Conservation (phyloP, 345 rosid genomes). For the Syzygium oleosum region DNA sequence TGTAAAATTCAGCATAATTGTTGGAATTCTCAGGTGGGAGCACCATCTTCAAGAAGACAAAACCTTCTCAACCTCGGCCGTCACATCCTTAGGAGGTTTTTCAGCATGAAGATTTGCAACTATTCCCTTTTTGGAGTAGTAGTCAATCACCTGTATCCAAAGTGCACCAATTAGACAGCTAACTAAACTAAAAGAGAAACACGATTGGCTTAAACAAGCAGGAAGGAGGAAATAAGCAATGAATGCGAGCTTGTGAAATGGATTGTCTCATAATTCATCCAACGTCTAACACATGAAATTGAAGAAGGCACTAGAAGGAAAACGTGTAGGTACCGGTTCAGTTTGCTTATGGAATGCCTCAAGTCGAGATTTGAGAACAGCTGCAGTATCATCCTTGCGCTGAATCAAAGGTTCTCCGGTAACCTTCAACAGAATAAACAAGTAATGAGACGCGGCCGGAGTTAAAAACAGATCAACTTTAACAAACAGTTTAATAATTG, state of each 20-base stretch:
- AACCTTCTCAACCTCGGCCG: conserved; percentile 58
- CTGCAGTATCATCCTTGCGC: conserved; percentile 86
- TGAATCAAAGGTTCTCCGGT: conserved; percentile 90
- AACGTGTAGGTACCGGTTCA: conserved; percentile 48
- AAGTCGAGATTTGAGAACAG: conserved; percentile 84
- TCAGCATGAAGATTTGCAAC: conserved; percentile 73
- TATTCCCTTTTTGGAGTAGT: conserved; percentile 62
- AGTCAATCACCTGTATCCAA: conserved; percentile 54
- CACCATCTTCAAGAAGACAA: conserved; percentile 22
- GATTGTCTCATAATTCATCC: background rate
- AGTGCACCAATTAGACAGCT: background rate
- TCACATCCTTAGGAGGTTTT: conserved; percentile 71
- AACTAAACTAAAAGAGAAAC: background rate
- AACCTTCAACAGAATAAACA: conserved; percentile 31
- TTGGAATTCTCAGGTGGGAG: background rate
- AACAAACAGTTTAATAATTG: too few species aligned
- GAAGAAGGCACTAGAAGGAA: background rate
- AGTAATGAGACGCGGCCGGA: background rate
- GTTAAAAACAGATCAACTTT: background rate
- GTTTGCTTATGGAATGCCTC: conserved; percentile 90
- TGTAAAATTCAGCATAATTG: background rate
- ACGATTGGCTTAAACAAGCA: background rate
- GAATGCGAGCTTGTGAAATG: background rate
- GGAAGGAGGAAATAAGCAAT: background rate
- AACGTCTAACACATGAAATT: background rate